Conservation (phyloP, 2,329 filamentous ascomycete species). For the Aspergillus quadrilineatus region DNA sequence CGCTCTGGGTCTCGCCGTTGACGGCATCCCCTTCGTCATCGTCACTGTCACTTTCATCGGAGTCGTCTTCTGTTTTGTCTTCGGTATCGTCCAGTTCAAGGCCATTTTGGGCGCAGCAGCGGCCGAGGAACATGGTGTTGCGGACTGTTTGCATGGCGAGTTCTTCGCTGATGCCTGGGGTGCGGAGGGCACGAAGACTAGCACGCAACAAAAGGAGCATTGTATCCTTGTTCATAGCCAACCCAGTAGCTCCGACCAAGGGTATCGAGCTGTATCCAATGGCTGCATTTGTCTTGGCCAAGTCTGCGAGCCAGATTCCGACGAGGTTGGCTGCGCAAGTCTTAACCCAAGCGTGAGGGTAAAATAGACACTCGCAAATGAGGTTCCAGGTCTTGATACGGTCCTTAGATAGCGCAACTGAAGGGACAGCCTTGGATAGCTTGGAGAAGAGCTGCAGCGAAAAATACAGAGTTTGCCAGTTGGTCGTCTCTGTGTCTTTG, state of each 20-base stretch:
- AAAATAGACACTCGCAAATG: conserved; percentile 67
- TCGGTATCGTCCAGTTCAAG: conserved; percentile 45
- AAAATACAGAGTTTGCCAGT: conserved; percentile 71
- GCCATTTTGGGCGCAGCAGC: conserved; percentile 60
- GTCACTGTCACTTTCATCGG: conserved; percentile 40
- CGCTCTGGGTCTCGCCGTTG: conserved; percentile 32
- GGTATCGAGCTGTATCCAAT: conserved; percentile 57
- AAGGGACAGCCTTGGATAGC: conserved; percentile 66
- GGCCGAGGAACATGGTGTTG: conserved; percentile 79
- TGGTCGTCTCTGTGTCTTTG: conserved; percentile 51
- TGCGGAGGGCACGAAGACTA: conserved; percentile 61
- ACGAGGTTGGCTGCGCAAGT: conserved; percentile 72
- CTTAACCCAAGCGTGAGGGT: conserved; percentile 72
- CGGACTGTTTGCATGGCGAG: conserved; percentile 77
- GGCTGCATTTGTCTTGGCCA: conserved; percentile 63
- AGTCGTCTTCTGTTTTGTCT: conserved; percentile 38
- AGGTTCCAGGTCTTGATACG: conserved; percentile 68
- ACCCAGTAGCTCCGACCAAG: conserved; percentile 67
- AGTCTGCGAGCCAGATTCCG: conserved; percentile 75
- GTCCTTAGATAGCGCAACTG: conserved; percentile 60
- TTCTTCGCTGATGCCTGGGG: conserved; percentile 65
- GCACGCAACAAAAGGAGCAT: conserved; percentile 60
- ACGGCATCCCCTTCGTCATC: conserved; percentile 45
- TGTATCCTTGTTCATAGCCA: conserved; percentile 64
- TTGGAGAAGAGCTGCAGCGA: conserved; percentile 68